Base-by-base conservation (phyloP, 257 asterid species). In the Scutellaria barbata region DNA sequence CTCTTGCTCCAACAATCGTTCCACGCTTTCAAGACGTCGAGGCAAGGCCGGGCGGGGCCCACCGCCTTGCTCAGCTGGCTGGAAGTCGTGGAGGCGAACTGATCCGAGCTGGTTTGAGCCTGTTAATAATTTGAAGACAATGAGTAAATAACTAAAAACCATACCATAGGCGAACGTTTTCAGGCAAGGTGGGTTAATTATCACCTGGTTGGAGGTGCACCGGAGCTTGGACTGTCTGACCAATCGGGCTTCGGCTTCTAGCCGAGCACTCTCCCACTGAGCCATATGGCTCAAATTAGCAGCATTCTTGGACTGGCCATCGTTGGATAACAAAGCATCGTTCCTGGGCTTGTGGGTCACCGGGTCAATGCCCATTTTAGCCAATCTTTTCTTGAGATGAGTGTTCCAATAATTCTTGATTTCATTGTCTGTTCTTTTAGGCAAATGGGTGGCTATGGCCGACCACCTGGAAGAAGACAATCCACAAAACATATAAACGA, bases 221-320 rank as follows among this genome's bases (percentile, higher is more conserved):
- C 87, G 86, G 10, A 90, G 85, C 65, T 89, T 91, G 16, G 97
- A 91, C 35, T 88, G 97, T 7, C 90, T 30, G 61, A 75, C 97
- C 45, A 92, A 66, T 62, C 98, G 64, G 10, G 97, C 92, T 80
- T 92, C 98, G 7, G 98, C 98, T 81, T 92, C 96, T 8, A 92
- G 90, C 0, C 98, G 83, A n/a, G 98, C 98, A 33, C 96, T 92
- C 74, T 92, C 98, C 98, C 98, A 92, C 74, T 92, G 98, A 22
- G 98, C 98, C 96, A 92, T 90, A 67, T 92, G 98, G 89, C 95
- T 92, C 2, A 92, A 86, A 63, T 90, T 92, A 10, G 96, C 95
- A 0, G 96, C 89, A 13, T 74, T 78, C 40, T 92, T 92, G 48
- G 96, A 77, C 59, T 90, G 93, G 56, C 90, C 89, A 8, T 88